Percentiles rank a stretch among this genome's conserved stretches.
phyloP scores from a whole-genome alignment of 2,329 filamentous ascomycete species.

The Furcasterigmium sp. region DNA sequence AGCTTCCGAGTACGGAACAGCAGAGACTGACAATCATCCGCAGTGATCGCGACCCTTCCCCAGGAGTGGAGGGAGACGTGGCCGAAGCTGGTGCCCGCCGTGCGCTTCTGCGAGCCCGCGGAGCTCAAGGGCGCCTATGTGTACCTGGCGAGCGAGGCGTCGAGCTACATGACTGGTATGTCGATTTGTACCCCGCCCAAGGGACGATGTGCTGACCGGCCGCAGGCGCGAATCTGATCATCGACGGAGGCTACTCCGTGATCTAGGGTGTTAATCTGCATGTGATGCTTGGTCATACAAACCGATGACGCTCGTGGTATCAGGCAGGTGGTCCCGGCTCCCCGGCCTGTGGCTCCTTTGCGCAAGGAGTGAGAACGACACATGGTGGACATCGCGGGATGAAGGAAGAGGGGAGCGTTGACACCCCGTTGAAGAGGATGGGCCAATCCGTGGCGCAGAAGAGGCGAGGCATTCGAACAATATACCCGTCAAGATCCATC shows the following conservation, averaged over 20 bases:
- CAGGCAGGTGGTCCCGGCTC: no score
- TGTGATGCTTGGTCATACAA: background rate
- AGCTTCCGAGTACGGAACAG: no score
- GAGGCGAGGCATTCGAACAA: no score
- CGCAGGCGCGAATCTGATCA: background rate
- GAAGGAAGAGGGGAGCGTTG: no score
- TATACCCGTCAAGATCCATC: no score
- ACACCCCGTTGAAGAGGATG: no score
- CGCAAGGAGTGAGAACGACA: no score
- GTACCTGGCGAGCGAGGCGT: conserved; percentile 31
- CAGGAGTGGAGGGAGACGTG: conserved; percentile 3
- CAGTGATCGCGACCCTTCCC: background rate
- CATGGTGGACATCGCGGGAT: no score
- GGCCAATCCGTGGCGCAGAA: no score
- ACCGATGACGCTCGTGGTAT: no score
- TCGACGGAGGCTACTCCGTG: background rate
- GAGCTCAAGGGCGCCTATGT: conserved; percentile 54
- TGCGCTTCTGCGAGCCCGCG: conserved; percentile 9
- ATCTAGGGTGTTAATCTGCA: background rate
- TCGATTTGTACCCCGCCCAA: background rate
- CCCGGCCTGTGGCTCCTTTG: no score
- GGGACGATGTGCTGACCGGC: background rate
- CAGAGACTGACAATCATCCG: no score
- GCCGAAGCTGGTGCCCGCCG: conserved; percentile 9
- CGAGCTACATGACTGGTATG: conserved; percentile 35